Conservation (phyloP, 2,329 filamentous ascomycete species). For the Coniochaeta ligniaria region DNA sequence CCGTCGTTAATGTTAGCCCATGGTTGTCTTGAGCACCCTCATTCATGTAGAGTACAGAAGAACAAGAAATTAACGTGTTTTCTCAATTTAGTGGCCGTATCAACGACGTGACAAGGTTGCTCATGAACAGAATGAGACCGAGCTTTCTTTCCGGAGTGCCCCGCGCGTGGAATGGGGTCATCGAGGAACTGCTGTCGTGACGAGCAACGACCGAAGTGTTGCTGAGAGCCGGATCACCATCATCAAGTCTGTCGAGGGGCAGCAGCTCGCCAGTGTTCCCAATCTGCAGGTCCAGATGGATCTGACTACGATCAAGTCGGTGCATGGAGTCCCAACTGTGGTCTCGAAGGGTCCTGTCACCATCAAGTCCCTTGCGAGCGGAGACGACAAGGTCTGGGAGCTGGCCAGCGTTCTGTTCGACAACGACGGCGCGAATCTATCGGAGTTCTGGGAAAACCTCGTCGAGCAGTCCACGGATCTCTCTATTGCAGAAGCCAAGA, state of each 20-base stretch:
- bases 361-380: conserved; percentile 20
- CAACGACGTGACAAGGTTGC: conserved; percentile 68
- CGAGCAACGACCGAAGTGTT: conserved; percentile 19
- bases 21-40: conserved; percentile 4
- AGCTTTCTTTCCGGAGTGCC: conserved; percentile 29
- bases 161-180: conserved; percentile 69
- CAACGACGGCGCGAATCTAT: conserved; percentile 51
- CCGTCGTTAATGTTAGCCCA: conserved; percentile 20
- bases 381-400: conserved; percentile 77
- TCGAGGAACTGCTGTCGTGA: conserved; percentile 58
- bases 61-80: conserved; percentile 29
- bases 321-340: conserved; percentile 13
- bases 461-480: conserved; percentile 52
- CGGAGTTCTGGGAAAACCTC: conserved; percentile 58
- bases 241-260: background rate
- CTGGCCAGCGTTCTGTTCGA: conserved; percentile 85
- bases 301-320: conserved; percentile 11
- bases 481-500: conserved; percentile 50
- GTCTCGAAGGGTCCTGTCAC: conserved; percentile 31
- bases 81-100: conserved; percentile 70
- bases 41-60: conserved; percentile 13
- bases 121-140: conserved; percentile 50
- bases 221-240: conserved; percentile 5
- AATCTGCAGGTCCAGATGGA: conserved; percentile 2
- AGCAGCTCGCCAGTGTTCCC: background rate